Evolutionary conservation across 2,329 filamentous ascomycete species (phyloP), one percentile per base, ranked within the genome.

Genomic region (Zalaria sp.): DNA sequence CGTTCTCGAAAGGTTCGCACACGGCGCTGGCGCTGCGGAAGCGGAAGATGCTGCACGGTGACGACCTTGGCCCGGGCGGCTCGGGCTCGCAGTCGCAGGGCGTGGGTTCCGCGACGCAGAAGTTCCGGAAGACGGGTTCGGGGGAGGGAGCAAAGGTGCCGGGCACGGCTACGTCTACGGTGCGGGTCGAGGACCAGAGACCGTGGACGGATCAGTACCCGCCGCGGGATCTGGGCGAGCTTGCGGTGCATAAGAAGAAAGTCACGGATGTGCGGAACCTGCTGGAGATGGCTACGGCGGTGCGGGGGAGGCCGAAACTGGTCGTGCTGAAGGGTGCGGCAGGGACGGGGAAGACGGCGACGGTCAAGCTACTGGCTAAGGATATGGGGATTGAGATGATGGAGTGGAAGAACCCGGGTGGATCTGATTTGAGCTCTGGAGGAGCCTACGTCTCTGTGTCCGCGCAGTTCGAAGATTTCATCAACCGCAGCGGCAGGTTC

Each of bases 181-280:
- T 51, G 38, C 18, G 18, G 18, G 18, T 18, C 18, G 68, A 75
- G 31, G 80, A 86, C 49, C 62, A 69, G 38, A 73, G 81, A 40
- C 87, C 89, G 3, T 96, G 89, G 89, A 83, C 83, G 10, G 88
- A 95, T 51, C 77, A 79, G 50, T 96, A 86, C 59, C 79, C 75
- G 2, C 89, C 89, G 0, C 54, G 59, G 3, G 81, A 74, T 50
- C 59, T 95, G 8, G 79, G 87, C 10, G 89, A 96, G 62, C 67
- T 98, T 37, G 89, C 83, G 0, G 89, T 98, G 11, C 88, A 98
- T 60, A 95, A 93, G 66, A 91, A 77, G 53, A 98, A 98, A 60
- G 83, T 96, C 4, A 65, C 76, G 2, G 88, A 96, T 62, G 88
- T 96, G 37, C 75, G 79, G 44, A 71, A 65, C 44, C 96, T 91